A percentile compares a stretch with the other conserved stretches of the same genome.
Evolutionary conservation across 2,329 filamentous ascomycete genomes (phyloP).

Genomic region (Sarocladium oryzae): DNA sequence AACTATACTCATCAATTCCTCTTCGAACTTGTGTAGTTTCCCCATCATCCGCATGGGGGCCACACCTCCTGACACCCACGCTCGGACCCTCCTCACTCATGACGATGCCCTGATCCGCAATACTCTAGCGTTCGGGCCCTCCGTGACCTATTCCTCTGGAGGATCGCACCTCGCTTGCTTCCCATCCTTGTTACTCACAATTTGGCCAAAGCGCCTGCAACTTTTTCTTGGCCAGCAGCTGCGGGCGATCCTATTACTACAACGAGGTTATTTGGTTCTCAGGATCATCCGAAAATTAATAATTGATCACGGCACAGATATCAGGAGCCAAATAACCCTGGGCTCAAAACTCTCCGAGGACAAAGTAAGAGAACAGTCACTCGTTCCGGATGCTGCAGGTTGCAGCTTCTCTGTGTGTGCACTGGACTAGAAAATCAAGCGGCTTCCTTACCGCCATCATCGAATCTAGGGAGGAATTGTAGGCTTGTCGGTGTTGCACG

Average conservation of each 20-base stretch:
- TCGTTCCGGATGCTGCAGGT: background rate
- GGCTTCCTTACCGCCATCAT: background rate
- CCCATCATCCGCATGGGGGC: background rate
- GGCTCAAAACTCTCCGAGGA: background rate
- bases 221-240: background rate
- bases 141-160: constrained; percentile 7
- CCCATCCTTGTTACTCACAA: background rate
- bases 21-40: too few relatives aligned
- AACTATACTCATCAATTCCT: too few relatives aligned
- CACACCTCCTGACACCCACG: background rate
- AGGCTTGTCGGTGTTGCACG: too few relatives aligned
- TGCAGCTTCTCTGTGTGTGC: background rate
- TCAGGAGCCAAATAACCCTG: background rate
- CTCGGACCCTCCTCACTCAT: background rate
- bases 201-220: background rate
- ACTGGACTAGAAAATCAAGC: background rate
- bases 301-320: background rate
- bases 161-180: background rate
- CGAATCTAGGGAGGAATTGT: too few relatives aligned
- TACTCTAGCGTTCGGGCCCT: background rate
- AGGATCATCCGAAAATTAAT: too few relatives aligned
- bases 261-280: too few relatives aligned
- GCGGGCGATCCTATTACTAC: background rate
- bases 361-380: background rate
- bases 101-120: background rate